Conservation (phyloP, 2,329 filamentous ascomycete species). For the Fonsecaea nubica region DNA sequence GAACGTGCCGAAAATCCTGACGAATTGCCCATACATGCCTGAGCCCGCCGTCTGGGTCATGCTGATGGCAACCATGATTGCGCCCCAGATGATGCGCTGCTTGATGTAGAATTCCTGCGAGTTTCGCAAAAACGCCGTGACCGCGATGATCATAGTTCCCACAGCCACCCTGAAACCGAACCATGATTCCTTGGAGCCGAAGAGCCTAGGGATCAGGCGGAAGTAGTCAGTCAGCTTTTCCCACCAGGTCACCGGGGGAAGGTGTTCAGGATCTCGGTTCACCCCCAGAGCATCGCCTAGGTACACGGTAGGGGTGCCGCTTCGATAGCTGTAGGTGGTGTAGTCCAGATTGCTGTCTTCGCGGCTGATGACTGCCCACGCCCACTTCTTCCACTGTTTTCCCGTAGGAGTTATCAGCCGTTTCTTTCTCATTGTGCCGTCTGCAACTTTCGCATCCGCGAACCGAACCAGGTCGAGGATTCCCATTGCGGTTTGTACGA, state of each 20-base stretch:
- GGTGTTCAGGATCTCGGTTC: constrained; percentile 74
- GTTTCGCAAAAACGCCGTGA: constrained; percentile 68
- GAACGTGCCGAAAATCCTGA: constrained; percentile 70
- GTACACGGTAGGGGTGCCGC: constrained; percentile 60
- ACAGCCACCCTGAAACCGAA: constrained; percentile 76
- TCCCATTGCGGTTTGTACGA: constrained; percentile 64
- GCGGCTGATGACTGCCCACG: constrained; percentile 59
- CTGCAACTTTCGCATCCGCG: constrained; percentile 66
- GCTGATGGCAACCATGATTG: constrained; percentile 75
- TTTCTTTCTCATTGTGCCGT: constrained; percentile 68
- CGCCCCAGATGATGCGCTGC: constrained; percentile 77
- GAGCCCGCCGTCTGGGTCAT: constrained; percentile 74
- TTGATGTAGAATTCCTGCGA: constrained; percentile 72
- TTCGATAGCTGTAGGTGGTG: constrained; percentile 58
- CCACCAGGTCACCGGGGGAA: constrained; percentile 67
- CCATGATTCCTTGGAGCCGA: constrained; percentile 69
- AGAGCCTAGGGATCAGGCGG: constrained; percentile 64
- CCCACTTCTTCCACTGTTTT: constrained; percentile 69
- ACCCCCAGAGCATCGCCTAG: constrained; percentile 61
- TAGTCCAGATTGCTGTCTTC: constrained; percentile 61
- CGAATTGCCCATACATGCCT: constrained; percentile 72
- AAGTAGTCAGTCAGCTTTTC: constrained; percentile 68
- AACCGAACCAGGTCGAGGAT: constrained; percentile 70
- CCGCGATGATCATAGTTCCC: constrained; percentile 74
- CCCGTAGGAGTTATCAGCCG: constrained; percentile 68